Evolutionary conservation across 352 stramenopile genomes (phyloP).

Genomic region (Phytopythium montanum): DNA sequence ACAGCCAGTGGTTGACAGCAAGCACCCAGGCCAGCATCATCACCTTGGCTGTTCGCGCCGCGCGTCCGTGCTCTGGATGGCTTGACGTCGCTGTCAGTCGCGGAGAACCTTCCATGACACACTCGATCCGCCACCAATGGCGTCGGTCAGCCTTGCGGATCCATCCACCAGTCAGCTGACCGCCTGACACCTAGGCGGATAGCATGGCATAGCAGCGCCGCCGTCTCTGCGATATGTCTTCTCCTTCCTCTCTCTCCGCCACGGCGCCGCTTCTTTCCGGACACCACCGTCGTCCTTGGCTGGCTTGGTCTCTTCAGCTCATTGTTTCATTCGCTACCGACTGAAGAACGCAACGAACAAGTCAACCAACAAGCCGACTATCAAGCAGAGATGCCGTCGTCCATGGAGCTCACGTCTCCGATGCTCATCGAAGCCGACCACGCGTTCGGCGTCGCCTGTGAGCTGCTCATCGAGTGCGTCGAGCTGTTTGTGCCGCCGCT

Average conservation of each 20-base stretch:
- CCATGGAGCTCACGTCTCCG: slow-evolving; percentile 1
- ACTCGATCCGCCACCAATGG: neutral
- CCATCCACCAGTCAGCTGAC: too few relatives aligned
- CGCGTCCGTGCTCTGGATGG: slow-evolving; percentile 4
- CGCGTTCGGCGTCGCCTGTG: neutral
- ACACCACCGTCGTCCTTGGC: neutral
- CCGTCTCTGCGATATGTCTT: neutral
- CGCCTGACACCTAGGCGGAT: neutral
- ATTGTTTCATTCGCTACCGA: slow-evolving; percentile 4
- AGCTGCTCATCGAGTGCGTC: slow-evolving; percentile 4
- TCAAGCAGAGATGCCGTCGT: neutral
- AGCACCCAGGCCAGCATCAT: neutral
- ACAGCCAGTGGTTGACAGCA: neutral
- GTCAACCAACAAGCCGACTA: neutral
- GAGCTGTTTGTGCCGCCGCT: slow-evolving; percentile 8
- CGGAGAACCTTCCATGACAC: neutral
- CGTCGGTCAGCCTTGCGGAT: too few relatives aligned
- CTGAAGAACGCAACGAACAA: neutral
- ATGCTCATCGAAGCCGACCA: slow-evolving; percentile 5
- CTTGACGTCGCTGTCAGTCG: neutral
- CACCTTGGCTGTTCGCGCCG: neutral
- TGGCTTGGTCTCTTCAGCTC: neutral
- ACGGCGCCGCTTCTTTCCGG: neutral
- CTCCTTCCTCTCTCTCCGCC: neutral
- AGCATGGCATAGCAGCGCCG: neutral